A percentile compares a stretch with the other conserved stretches of the same genome.
phyloP scores from a whole-genome alignment of 345 rosid genomes.

The Schrenkiella parvula region DNA sequence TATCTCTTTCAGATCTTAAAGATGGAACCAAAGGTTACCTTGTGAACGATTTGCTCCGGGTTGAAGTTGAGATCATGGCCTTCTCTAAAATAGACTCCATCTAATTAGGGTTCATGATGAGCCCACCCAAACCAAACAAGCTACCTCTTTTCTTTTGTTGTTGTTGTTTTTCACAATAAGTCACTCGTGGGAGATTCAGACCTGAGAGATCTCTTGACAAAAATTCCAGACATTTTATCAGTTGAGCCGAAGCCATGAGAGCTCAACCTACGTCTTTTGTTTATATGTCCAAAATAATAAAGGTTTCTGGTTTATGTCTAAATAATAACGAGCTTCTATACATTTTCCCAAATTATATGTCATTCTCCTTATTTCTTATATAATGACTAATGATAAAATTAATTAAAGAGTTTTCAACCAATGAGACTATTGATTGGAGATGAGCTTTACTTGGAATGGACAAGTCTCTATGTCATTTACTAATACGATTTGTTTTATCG shows the following conservation, averaged over 20 bases:
- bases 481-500: not conserved
- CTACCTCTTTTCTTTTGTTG: not conserved
- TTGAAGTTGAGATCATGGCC: constrained; percentile 22
- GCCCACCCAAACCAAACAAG: not conserved
- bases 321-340: not conserved
- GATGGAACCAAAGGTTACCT: constrained; percentile 17
- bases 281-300: not conserved
- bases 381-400: not conserved
- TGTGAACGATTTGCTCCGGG: not conserved
- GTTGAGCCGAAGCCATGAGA: not conserved
- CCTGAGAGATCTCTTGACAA: not conserved
- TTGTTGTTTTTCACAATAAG: not conserved
- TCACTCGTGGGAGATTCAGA: not conserved
- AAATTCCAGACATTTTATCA: not conserved
- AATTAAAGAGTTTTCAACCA: not conserved
- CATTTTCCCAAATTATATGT: not conserved
- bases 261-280: not conserved
- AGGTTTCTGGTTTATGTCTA: not conserved
- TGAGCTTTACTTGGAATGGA: not conserved
- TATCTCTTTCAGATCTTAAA: constrained; percentile 15
- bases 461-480: not conserved
- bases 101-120: not conserved
- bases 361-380: not conserved
- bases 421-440: not conserved
- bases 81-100: not conserved